Evolutionary conservation across 1,284 basidiomycete species (phyloP), one percentile per base, ranked within the genome.

Genomic region (Tranzscheliella williamsii): DNA sequence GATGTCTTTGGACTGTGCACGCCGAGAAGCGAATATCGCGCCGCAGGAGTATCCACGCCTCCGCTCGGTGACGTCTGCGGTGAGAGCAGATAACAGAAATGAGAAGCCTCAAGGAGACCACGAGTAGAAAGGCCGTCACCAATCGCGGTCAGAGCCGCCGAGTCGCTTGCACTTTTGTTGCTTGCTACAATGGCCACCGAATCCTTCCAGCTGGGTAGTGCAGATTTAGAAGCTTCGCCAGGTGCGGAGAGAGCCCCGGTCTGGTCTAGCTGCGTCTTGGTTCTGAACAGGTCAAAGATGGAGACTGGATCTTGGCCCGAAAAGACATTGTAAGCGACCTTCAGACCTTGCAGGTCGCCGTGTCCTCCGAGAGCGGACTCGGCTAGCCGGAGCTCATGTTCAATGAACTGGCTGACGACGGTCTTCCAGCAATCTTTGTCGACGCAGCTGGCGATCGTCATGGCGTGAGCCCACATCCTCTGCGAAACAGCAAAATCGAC

Each of bases 351-450:
- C 37, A 67, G 51, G 38, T 73, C 70, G 6, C 53, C 49, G 15
- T 50, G 43, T 5, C 42, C 45, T 26, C 42, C 37, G 11, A 17
- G 17, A 24, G 53, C 27, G 18, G 42, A 16, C 17, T 56, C 62
- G 21, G 41, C 51, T 6, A 58, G 49, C 15, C 52, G 52, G 6
- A 98, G 81, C 75, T 97, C 95, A 18, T 85, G 83, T 30, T 84
- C 84, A 29, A 94, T 80, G 72, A 98, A 98, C 55, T 92, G 88
- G 29, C 83, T 84, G 0, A 94, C 90, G 5, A 87, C 88, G 55
- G 92, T 89, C 73, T 88, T 89, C 91, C 92, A 97, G 5, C 90
- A 84, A 24, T 94, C 91, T 68, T 89, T 90, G 76, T 94, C 94
- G 40, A 97, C 84, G 45, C 89, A 88, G 72, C 90, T 93, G 7